Base-by-base conservation (phyloP, 73 alveolate species). In the Tetrahymena elliotti region DNA sequence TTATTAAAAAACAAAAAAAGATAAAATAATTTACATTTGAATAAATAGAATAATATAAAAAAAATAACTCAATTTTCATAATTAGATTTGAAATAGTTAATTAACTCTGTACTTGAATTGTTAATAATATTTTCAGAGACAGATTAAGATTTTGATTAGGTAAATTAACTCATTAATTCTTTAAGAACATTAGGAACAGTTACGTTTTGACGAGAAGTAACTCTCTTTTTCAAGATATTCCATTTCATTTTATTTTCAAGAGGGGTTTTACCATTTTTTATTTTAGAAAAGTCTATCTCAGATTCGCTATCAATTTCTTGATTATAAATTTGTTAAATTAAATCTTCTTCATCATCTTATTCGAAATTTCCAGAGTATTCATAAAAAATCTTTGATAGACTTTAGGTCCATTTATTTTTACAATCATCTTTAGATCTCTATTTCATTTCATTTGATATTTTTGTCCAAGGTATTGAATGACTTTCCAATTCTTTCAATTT, bases 381-480 rank as follows among this genome's bases (percentile, higher is more conserved):
- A 68, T 27, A 68, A 68, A 68, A 68, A 27, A 68, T 31, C 33
- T 68, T 68, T 82, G 41, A 92, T 93, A 97, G 95, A 33, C 94
- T 40, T 94, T 94, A 83, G 93, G 93, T 96, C 96, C 97, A 97
- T n/a, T 93, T 93, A 54, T 96, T 97, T 54, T 98, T 95, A n/a
- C 97, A 97, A 53, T 97, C 97, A 94, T 97, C 99, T 38, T 95
- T 97, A 9, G 98, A 95, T 94, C 94, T 96, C 52, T 95, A 95
- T 94, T 93, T 94, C 18, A 97, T 93, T 94, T 94, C 52, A 2
- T 94, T 35, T 24, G 98, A 96, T 36, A 97, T 96, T 27, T 53
- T 93, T 33, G 94, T 95, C 99, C 99, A 97, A 27, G 98, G 95
- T 15, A 97, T 97, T 82, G 95, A 96, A 8, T 96, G 93, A 27